A percentile compares a stretch with the other conserved stretches of the same genome.
phyloP scores from a whole-genome alignment of 148 eudicot genomes.

The Camellia japonica region DNA sequence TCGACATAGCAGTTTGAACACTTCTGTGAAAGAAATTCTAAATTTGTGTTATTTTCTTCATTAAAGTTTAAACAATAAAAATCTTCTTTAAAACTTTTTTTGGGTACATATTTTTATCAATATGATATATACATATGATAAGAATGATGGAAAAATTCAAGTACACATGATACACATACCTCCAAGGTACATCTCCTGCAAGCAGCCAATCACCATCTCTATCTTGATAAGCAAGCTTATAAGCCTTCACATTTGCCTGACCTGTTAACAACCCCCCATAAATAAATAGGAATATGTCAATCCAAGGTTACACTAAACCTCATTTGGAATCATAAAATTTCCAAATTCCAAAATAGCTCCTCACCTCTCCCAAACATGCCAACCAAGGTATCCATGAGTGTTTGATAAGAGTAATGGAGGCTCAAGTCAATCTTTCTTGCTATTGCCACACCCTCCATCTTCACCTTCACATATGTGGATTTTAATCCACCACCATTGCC shows the following conservation, averaged over 20 bases:
- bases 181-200: conserved; percentile 78
- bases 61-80: too few relatives aligned
- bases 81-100: too few relatives aligned
- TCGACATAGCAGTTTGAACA: too few relatives aligned
- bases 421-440: conserved; percentile 66
- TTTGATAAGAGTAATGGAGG: conserved; percentile 39
- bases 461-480: conserved; percentile 60
- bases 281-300: background rate
- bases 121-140: too few relatives aligned
- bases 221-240: conserved; percentile 57
- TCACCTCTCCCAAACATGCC: conserved; percentile 64
- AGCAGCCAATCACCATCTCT: conserved; percentile 76
- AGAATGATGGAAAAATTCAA: background rate
- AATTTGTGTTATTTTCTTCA: too few relatives aligned
- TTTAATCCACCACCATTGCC: background rate
- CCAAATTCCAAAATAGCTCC: background rate
- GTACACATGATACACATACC: conserved; percentile 30
- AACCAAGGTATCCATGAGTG: conserved; percentile 41
- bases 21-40: too few relatives aligned
- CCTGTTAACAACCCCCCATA: conserved; percentile 15
- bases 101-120: too few relatives aligned
- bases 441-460: conserved; percentile 70
- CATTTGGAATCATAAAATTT: background rate
- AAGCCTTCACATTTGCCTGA: conserved; percentile 37
- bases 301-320: background rate